A percentile compares a stretch with the other conserved stretches of the same genome.
Evolutionary conservation across 2,329 filamentous ascomycete species (phyloP).

Genomic region (Fusarium begoniae): DNA sequence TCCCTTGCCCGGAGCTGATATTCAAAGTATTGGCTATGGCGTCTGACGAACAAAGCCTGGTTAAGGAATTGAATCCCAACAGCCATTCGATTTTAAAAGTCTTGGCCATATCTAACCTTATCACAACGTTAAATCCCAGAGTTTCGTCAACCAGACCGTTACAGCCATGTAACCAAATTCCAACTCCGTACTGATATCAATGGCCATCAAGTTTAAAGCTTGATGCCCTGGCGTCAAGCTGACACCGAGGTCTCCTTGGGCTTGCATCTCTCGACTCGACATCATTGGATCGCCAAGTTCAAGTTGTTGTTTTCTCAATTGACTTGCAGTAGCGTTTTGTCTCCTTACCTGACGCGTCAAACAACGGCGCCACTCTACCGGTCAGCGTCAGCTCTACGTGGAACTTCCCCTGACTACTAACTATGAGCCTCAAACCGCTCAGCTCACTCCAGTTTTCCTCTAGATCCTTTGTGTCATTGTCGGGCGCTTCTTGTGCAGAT

Average conservation of each 20-base stretch:
- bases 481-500: background rate
- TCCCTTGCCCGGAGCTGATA: background rate
- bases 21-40: background rate
- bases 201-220: background rate
- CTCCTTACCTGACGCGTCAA: slow-evolving; percentile 24
- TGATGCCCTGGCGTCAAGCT: slow-evolving; percentile 12
- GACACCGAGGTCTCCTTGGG: background rate
- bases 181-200: background rate
- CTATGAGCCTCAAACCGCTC: slow-evolving; percentile 24
- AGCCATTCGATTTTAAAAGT: background rate
- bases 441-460: slow-evolving; percentile 27
- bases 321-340: slow-evolving; percentile 15
- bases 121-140: background rate
- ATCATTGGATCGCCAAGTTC: slow-evolving; percentile 7
- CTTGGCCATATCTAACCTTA: background rate
- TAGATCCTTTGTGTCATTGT: background rate
- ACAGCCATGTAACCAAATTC: background rate
- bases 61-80: background rate
- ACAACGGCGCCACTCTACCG: slow-evolving; percentile 6
- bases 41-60: background rate
- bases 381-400: background rate
- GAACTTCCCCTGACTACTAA: slow-evolving; percentile 26
- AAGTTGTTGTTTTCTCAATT: slow-evolving; percentile 4
- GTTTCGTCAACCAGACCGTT: background rate
- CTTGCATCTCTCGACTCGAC: slow-evolving; percentile 5